phyloP scores from a whole-genome alignment of 352 stramenopile genomes.

The Globisporangium paroecandrum region DNA sequence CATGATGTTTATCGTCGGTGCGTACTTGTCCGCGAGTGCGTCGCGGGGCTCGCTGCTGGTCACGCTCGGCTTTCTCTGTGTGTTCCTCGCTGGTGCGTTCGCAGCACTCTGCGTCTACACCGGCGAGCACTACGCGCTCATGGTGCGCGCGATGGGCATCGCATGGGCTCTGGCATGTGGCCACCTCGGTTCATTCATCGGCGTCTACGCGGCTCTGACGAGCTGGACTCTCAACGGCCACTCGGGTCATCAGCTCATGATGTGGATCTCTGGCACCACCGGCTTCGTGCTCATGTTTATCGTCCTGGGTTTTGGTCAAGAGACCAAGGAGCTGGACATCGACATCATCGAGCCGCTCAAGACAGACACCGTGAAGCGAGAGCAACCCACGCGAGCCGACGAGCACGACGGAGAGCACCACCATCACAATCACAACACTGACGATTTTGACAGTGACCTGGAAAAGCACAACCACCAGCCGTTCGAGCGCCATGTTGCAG shows the following conservation, averaged over 20 bases:
- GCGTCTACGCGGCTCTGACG: slow-evolving; percentile 30
- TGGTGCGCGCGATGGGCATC: slow-evolving; percentile 41
- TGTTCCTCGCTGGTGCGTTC: slow-evolving; percentile 27
- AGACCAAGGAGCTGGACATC: slow-evolving; percentile 17
- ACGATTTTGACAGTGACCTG: slow-evolving; percentile 19
- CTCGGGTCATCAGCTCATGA: slow-evolving; percentile 13
- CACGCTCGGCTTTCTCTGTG: slow-evolving; percentile 21
- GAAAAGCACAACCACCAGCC: slow-evolving; percentile 11
- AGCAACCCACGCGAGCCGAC: not conserved
- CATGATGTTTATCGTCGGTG: slow-evolving; percentile 27
- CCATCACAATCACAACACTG: slow-evolving; percentile 15
- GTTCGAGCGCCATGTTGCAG: slow-evolving; percentile 3
- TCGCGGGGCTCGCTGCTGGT: slow-evolving; percentile 15
- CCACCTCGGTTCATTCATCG: slow-evolving; percentile 39
- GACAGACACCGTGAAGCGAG: slow-evolving; percentile 4
- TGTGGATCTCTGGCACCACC: slow-evolving; percentile 10
- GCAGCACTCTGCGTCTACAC: slow-evolving; percentile 35
- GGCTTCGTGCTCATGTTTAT: slow-evolving; percentile 1
- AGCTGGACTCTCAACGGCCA: slow-evolving; percentile 21
- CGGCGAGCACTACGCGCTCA: slow-evolving; percentile 43
- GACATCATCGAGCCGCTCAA: slow-evolving; percentile 20
- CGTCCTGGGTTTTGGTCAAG: slow-evolving; percentile 8
- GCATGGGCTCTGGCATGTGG: slow-evolving; percentile 32
- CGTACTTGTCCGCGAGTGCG: slow-evolving; percentile 21
- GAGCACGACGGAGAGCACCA: not conserved